Evolutionary conservation across 2,329 filamentous ascomycete species (phyloP).

Genomic region (Exophiala viscosa): DNA sequence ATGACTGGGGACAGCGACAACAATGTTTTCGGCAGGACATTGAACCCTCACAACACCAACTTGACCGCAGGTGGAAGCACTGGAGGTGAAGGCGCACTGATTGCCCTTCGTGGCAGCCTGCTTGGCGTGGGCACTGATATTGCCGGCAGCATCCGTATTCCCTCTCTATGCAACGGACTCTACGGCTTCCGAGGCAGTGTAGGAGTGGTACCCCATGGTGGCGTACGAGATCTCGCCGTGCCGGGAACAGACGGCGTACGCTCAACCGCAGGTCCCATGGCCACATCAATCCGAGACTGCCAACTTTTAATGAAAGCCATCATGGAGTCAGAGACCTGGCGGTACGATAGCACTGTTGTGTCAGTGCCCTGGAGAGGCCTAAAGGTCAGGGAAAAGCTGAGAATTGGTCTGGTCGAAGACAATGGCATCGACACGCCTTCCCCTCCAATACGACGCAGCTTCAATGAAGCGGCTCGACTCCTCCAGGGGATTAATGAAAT

Average conservation of each 20-base stretch:
- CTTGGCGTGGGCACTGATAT: slow-evolving; percentile 62
- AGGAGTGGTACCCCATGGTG: slow-evolving; percentile 49
- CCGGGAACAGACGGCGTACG: slow-evolving; percentile 50
- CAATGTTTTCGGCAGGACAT: slow-evolving; percentile 54
- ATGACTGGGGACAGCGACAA: slow-evolving; percentile 52
- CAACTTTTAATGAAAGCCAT: slow-evolving; percentile 31
- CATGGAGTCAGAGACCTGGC: slow-evolving; percentile 42
- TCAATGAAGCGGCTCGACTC: slow-evolving; percentile 37
- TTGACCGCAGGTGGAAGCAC: slow-evolving; percentile 62
- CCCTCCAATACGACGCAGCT: slow-evolving; percentile 37
- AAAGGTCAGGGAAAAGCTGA: slow-evolving; percentile 28
- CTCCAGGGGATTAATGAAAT: slow-evolving; percentile 42
- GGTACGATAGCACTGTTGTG: slow-evolving; percentile 46
- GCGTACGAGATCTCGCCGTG: slow-evolving; percentile 47
- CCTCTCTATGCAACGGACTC: slow-evolving; percentile 49
- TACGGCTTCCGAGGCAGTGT: slow-evolving; percentile 50
- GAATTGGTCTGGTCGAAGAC: slow-evolving; percentile 40
- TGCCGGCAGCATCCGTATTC: slow-evolving; percentile 44
- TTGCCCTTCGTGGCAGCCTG: slow-evolving; percentile 56
- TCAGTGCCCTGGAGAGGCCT: slow-evolving; percentile 47
- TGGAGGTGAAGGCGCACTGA: slow-evolving; percentile 60
- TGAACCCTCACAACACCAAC: slow-evolving; percentile 60
- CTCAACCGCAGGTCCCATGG: slow-evolving; percentile 42
- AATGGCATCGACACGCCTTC: slow-evolving; percentile 36
- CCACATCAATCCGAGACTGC: slow-evolving; percentile 26